A percentile compares a stretch with the other conserved stretches of the same genome.
Conservation (phyloP, 2,329 filamentous ascomycete species). For the Nemania sp. region DNA sequence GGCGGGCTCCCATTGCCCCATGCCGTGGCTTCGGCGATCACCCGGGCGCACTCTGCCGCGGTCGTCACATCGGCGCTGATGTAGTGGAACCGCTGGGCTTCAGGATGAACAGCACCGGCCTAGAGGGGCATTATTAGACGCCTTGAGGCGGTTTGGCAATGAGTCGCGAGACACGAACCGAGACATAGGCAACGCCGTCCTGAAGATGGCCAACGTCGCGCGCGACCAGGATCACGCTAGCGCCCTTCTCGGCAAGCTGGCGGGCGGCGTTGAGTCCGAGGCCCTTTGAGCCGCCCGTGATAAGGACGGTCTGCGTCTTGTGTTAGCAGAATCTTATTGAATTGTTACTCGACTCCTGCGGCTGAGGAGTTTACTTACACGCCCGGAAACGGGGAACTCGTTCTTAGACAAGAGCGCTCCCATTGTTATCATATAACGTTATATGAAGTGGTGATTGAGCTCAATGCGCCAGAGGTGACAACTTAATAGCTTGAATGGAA, state of each 20-base stretch:
- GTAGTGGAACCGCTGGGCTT: constrained; percentile 62
- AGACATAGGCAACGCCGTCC: constrained; percentile 57
- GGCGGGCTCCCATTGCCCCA: constrained; percentile 62
- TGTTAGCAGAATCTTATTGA: background rate
- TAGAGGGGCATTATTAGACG: constrained; percentile 32
- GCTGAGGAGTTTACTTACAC: constrained; percentile 44
- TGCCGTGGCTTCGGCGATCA: constrained; percentile 58
- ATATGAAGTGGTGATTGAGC: background rate
- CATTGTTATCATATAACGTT: constrained; percentile 11
- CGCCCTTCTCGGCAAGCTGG: constrained; percentile 66
- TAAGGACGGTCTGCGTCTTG: constrained; percentile 62
- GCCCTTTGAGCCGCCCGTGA: constrained; percentile 72
- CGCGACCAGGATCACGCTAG: constrained; percentile 69
- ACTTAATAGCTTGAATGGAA: background rate
- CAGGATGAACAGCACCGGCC: constrained; percentile 52
- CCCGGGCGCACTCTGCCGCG: constrained; percentile 57
- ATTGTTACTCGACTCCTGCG: background rate
- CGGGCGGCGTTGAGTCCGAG: constrained; percentile 66
- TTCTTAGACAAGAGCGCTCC: constrained; percentile 43
- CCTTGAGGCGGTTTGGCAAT: background rate
- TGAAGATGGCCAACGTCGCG: constrained; percentile 63
- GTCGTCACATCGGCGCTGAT: constrained; percentile 67
- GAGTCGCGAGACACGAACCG: constrained; percentile 39
- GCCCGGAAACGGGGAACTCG: constrained; percentile 64
- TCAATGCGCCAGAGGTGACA: background rate